Conservation (phyloP, 1,284 basidiomycete genomes). For the Caloboletus firmus region DNA sequence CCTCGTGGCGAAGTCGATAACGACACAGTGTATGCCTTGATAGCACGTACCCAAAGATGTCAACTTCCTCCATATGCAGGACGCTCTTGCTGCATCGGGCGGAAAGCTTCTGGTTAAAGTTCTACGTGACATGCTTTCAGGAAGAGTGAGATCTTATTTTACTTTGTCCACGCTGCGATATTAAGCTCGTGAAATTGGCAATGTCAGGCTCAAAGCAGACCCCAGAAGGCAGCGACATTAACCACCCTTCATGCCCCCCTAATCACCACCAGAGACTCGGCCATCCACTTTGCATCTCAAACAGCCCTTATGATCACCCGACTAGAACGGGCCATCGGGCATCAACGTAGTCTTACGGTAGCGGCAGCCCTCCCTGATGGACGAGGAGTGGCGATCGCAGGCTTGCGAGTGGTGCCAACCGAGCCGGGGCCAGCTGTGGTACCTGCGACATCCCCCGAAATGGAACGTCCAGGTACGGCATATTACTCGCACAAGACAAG, state of each 20-base stretch:
- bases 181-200: background rate
- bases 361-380: conserved; percentile 43
- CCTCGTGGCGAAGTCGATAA: conserved; percentile 45
- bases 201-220: conserved; percentile 43
- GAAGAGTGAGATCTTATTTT: conserved; percentile 40
- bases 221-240: conserved; percentile 45
- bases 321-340: conserved; percentile 62
- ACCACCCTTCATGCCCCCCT: conserved; percentile 39
- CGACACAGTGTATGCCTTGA: conserved; percentile 48
- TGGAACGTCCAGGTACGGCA: conserved; percentile 13
- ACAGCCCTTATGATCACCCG: conserved; percentile 57
- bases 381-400: conserved; percentile 36
- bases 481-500: conserved; percentile 17
- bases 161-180: conserved; percentile 3
- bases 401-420: conserved; percentile 12
- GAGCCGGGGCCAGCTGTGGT: conserved; percentile 1
- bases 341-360: conserved; percentile 41
- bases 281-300: conserved; percentile 58
- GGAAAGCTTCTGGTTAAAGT: conserved; percentile 66
- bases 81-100: conserved; percentile 63
- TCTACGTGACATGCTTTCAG: conserved; percentile 58
- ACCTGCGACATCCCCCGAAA: background rate
- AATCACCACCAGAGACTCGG: conserved; percentile 41
- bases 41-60: conserved; percentile 32
- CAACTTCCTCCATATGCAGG: conserved; percentile 58